These are phyloP conservation scores for Ascochyta viciae-villosae DNA, from an alignment of 2,329 filamentous ascomycete genomes.

Conservation along the genomic window DNA sequence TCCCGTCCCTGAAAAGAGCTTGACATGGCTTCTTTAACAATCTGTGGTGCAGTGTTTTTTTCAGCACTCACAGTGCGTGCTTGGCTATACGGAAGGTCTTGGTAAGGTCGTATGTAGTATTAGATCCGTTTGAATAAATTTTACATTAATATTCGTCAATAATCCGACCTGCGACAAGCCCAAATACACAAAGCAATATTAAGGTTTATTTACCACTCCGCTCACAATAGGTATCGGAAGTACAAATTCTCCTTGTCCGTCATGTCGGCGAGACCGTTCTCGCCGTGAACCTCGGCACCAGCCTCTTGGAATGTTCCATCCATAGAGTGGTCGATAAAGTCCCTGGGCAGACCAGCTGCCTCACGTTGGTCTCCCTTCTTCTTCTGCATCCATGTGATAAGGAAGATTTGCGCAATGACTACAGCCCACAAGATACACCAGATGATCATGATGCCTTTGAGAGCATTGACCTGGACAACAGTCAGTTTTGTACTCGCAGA, in stretches of 20 bases:
- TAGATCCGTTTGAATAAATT: too few relatives aligned
- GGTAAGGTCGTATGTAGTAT: too few relatives aligned
- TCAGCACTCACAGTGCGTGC: too few relatives aligned
- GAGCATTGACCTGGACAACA: constrained; percentile 22
- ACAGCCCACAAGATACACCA: constrained; percentile 33
- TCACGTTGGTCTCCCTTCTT: constrained; percentile 30
- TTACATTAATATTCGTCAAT: too few relatives aligned
- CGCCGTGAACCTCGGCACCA: constrained; percentile 28
- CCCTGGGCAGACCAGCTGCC: constrained; percentile 27
- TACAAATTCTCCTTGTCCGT: constrained; percentile 33
- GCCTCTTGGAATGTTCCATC: constrained; percentile 25
- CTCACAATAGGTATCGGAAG: constrained; percentile 30
- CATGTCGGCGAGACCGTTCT: constrained; percentile 34
- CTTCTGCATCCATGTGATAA: constrained; percentile 31
- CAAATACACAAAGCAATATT: background rate
- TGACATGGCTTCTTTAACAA: too few relatives aligned
- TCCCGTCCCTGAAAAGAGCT: too few relatives aligned
- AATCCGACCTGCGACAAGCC: background rate
- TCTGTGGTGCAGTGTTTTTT: too few relatives aligned
- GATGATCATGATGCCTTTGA: constrained; percentile 30
- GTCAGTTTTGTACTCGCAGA: background rate
- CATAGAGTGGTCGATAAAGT: constrained; percentile 29
- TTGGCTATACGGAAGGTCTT: too few relatives aligned
- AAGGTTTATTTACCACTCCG: background rate
- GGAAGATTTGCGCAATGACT: constrained; percentile 22